These are phyloP conservation scores for Protomyces macrosporus DNA, from an alignment of 1,139 yeast genomes.

Conservation along the genomic window DNA sequence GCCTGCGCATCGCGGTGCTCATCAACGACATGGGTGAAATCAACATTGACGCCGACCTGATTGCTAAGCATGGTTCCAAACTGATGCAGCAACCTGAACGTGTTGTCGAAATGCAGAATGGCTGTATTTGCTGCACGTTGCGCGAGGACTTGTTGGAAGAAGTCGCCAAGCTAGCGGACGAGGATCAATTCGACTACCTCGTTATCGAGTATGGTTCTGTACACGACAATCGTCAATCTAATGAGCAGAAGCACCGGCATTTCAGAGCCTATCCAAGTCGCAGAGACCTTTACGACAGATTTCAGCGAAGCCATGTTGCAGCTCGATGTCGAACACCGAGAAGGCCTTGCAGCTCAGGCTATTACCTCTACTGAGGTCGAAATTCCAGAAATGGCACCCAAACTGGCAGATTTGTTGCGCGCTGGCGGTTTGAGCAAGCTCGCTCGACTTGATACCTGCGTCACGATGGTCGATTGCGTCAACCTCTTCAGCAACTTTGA, in stretches of 20 bases:
- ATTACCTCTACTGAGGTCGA: no score
- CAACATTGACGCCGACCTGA: constrained; percentile 45
- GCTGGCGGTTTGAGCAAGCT: no score
- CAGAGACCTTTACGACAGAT: no score
- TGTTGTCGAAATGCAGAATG: constrained; percentile 46
- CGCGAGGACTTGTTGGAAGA: constrained; percentile 47
- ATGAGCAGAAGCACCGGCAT: no score
- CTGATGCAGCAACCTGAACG: constrained; percentile 45
- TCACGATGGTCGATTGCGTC: constrained; percentile 46
- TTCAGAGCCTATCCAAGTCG: no score
- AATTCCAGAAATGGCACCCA: no score
- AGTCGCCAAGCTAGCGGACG: constrained; percentile 41
- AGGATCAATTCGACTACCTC: constrained; percentile 31
- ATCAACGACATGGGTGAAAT: constrained; percentile 43
- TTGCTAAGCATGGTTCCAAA: constrained; percentile 40
- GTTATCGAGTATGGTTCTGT: no score
- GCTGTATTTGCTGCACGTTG: constrained; percentile 48
- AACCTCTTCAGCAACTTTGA: constrained; percentile 44
- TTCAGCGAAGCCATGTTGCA: no score
- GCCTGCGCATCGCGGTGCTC: constrained; percentile 45
- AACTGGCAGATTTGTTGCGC: no score
- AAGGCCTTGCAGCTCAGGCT: no score
- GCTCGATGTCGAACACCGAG: no score
- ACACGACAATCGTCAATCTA: no score
- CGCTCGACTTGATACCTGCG: constrained; percentile 46